These are phyloP conservation scores for Oenanthe javanica DNA, from an alignment of 140 eudicot species.

Conservation along the genomic window DNA sequence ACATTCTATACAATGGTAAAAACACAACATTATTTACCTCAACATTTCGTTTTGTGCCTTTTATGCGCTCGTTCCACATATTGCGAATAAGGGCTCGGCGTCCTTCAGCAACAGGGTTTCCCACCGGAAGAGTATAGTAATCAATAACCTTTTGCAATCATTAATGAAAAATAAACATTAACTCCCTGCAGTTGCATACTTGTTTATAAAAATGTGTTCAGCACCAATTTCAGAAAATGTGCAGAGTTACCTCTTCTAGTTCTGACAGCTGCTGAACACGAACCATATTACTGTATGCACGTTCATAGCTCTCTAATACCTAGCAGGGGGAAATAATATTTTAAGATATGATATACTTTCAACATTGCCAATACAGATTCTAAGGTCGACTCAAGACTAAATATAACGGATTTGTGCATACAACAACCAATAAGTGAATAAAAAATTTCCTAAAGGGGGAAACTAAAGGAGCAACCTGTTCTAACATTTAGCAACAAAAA, in stretches of 20 bases:
- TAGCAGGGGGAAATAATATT: constrained; percentile 12
- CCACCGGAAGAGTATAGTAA: constrained; percentile 86
- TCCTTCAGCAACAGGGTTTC: constrained; percentile 74
- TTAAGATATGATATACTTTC: not conserved
- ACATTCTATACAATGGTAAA: not conserved
- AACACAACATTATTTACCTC: constrained; percentile 44
- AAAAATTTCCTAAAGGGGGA: not conserved
- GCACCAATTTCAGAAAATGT: not conserved
- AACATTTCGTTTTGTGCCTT: constrained; percentile 88
- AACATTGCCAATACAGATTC: not conserved
- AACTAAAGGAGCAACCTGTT: not conserved
- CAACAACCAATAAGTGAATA: not conserved
- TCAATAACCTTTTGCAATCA: constrained; percentile 66
- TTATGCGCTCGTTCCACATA: constrained; percentile 98
- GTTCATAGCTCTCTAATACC: constrained; percentile 99
- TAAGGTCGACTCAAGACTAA: not conserved
- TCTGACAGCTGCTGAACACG: constrained; percentile 97
- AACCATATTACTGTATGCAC: constrained; percentile 97
- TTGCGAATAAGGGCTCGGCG: constrained; percentile 85
- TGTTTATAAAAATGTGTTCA: not conserved
- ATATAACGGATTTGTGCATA: not conserved
- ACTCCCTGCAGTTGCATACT: not conserved
- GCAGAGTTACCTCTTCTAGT: constrained; percentile 68
- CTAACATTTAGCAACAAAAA: not conserved
- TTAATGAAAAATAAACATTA: not conserved